Evolutionary conservation across 495 filamentous ascomycete genomes (phyloP).

Genomic region (Neurospora tetraspora): DNA sequence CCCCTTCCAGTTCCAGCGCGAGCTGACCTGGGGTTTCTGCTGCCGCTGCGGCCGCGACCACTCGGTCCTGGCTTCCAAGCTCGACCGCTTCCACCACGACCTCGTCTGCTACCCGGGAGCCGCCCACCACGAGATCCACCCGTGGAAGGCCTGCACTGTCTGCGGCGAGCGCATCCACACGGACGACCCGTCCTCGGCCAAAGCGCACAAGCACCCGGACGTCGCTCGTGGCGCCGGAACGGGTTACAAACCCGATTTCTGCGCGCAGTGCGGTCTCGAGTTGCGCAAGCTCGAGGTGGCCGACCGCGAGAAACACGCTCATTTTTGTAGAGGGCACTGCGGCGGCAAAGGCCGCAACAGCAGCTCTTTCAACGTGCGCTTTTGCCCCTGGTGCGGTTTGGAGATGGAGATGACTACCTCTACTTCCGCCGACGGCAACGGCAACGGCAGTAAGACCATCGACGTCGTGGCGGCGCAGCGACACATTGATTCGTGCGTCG

Average conservation of each 20-base stretch:
- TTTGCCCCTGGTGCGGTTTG: constrained; percentile 12
- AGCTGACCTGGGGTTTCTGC: constrained; percentile 10
- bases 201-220: neutral
- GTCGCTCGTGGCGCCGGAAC: neutral
- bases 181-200: neutral
- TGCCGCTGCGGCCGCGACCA: constrained; percentile 19
- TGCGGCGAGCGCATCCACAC: constrained; percentile 3
- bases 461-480: neutral
- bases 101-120: constrained; percentile 10
- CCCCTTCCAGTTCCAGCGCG: neutral
- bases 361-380: neutral
- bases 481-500: neutral
- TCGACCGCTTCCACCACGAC: constrained; percentile 17
- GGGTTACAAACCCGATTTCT: neutral
- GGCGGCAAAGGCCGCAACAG: neutral
- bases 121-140: neutral
- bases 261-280: constrained; percentile 5
- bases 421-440: neutral
- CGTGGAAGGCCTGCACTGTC: neutral
- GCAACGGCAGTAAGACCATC: neutral
- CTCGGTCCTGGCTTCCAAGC: neutral
- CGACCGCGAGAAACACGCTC: constrained; percentile 3
- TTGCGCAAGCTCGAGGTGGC: neutral
- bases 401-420: neutral
- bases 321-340: constrained; percentile 5